Evolutionary conservation across 768 basidiomycete species (phyloP), one percentile per base, ranked within the genome.

Genomic region (Suillus hirtellus): DNA sequence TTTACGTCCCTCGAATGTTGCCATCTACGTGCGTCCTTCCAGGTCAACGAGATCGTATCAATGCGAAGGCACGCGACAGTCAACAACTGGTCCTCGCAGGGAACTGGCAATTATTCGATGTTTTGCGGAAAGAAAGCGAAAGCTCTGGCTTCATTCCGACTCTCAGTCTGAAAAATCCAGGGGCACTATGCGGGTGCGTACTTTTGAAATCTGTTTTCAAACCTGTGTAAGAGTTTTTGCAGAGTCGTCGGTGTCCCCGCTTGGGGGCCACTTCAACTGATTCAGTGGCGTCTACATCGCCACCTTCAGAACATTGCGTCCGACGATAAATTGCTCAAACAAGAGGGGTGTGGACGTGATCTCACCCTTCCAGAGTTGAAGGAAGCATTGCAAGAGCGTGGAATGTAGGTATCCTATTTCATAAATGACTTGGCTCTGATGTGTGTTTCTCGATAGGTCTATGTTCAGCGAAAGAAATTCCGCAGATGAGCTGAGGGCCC

Each of bases 11-110:
- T 2, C 85, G 84, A 71, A 82, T 93, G 78, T 85, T 95, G 34
- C 93, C 93, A 1, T 94, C 92, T 3, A 95, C 93, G 0, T 94
- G 92, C 71, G 82, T 95, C 61, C 83, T 95, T 6, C 90, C 93
- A 1, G 87, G 89, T 14, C 93, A 95, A 76, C 86, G 80, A 71
- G 72, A 89, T 78, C 77, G 94, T 77, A 80, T 89, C 77, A 71
- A 80, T 72, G 65, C 81, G 73, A 80, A 86, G 77, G 73, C 81
- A 69, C 67, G 82, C 75, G 70, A 84, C 43, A 74, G 69, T 62
- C 77, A 87, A 68, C 79, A 84, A 15, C 69, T 76, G 6, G 77
- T 80, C 63, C 69, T 80, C 1, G 61, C 73, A 14, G 67, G 71
- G n/a, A 76, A 84, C 63, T 76, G 76, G 24, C 61, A 66, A 11